Conservation (phyloP, 257 asterid species). For the Leonotis leonurus region DNA sequence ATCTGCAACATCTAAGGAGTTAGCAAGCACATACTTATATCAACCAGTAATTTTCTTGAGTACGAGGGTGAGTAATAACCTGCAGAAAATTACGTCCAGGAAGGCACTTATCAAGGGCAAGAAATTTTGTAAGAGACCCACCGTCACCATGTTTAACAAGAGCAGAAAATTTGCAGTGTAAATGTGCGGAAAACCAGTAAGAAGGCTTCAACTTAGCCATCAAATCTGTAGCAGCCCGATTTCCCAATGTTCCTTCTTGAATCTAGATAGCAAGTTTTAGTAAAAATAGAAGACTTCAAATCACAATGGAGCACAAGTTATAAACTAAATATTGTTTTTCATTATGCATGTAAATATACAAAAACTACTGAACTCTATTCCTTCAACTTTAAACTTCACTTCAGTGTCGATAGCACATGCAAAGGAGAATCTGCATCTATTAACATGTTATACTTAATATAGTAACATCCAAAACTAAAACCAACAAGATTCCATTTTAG, state of each 20-base stretch:
- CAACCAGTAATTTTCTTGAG: constrained; percentile 4
- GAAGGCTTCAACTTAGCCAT: constrained; percentile 71
- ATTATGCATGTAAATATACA: neutral
- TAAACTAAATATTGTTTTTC: neutral
- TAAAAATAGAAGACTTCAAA: neutral
- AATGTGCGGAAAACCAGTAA: constrained; percentile 93
- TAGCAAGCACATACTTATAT: constrained; percentile 14
- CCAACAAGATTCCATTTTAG: neutral
- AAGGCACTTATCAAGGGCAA: constrained; percentile 56
- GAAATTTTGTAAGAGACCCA: constrained; percentile 51
- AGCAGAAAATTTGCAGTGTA: constrained; percentile 97
- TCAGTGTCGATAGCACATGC: constrained; percentile 3
- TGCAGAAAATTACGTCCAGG: constrained; percentile 65
- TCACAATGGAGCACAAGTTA: neutral
- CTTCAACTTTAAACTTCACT: neutral
- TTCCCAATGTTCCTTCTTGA: constrained; percentile 70
- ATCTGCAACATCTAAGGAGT: constrained; percentile 36
- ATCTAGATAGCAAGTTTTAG: constrained; percentile 40
- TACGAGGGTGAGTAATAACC: constrained; percentile 31
- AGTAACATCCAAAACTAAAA: neutral
- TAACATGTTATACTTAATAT: too few species aligned
- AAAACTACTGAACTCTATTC: neutral
- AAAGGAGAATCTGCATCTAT: neutral
- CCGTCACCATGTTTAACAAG: constrained; percentile 72
- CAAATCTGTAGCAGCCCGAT: constrained; percentile 78